Evolutionary conservation across 805 yeast species (phyloP), one percentile per base, ranked within the genome.

Genomic region (Kuraishia floccosa): DNA sequence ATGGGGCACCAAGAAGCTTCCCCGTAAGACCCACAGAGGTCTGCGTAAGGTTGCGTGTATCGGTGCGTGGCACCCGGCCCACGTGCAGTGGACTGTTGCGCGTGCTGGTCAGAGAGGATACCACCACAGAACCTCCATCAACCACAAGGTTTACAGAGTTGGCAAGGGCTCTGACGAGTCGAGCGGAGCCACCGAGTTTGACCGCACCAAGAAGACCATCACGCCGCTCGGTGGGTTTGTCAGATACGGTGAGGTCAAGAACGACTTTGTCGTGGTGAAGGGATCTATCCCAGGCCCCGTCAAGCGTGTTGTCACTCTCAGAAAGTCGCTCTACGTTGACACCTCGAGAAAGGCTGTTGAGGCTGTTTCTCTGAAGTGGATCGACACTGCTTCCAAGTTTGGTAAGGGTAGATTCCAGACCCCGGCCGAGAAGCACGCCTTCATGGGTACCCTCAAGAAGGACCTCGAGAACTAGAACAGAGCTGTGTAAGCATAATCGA

Each of bases 331-430:
- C 63, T 83, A 85, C 84, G 83, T 82, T 60, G 91, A 87, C 80
- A 86, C 96, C 54, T 82, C 93, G 57, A 91, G 98, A 79, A 81
- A 77, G 72, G 97, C 97, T 56, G 64, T 81, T 54, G 99, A 91
- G 78, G 67, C 85, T 70, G 95, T 89, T 52, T 74, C 70, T 78
- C 83, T 91, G 71, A 91, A 91, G 74, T 91, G 97, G 98, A 91
- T 91, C 65, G 99, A 91, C 69, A 91, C 99, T 57, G 95, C 99
- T 63, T 91, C 98, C 60, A 87, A 89, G 73, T 91, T 91, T 87
- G 99, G 99, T 82, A 93, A 91, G 85, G 98, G 98, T 78, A 91
- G 98, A 81, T 91, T 91, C 97, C 99, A 91, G 76, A 91, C 99
- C 60, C 94, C 96, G 58, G 97, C 96, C 67, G 99, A 91, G 79